Conservation (phyloP, 1,284 basidiomycete species). For the Irpex rosettiformis region DNA sequence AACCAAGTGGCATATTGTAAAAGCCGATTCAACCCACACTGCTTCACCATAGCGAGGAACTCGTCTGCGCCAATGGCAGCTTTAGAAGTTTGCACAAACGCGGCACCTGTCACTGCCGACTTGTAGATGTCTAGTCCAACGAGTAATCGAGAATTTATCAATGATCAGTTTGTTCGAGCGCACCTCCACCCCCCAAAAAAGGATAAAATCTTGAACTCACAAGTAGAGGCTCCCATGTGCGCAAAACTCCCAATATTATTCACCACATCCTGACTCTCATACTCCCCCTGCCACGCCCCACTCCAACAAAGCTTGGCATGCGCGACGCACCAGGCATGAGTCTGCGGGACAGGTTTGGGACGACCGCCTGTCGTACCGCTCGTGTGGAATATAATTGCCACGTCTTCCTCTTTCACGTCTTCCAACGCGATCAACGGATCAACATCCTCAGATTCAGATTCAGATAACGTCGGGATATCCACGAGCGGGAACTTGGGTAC, state of each 20-base stretch:
- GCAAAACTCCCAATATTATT: slow-evolving; percentile 21
- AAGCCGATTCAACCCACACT: slow-evolving; percentile 28
- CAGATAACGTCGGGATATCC: slow-evolving; percentile 4
- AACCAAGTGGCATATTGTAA: slow-evolving; percentile 30
- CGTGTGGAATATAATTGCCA: slow-evolving; percentile 30
- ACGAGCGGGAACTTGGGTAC: slow-evolving; percentile 13
- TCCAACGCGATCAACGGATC: slow-evolving; percentile 6
- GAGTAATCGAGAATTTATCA: too few relatives aligned
- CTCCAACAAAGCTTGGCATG: slow-evolving; percentile 19
- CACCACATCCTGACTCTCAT: slow-evolving; percentile 20
- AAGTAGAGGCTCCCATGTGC: slow-evolving; percentile 28
- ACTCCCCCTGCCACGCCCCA: slow-evolving; percentile 21
- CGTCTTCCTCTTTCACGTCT: slow-evolving; percentile 17
- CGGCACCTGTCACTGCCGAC: slow-evolving; percentile 24
- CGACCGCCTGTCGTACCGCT: slow-evolving; percentile 30
- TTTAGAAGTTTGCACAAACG: slow-evolving; percentile 27
- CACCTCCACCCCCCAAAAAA: background rate
- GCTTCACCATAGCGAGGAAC: slow-evolving; percentile 28
- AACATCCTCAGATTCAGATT: too few relatives aligned
- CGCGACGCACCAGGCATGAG: slow-evolving; percentile 23
- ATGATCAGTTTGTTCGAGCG: too few relatives aligned
- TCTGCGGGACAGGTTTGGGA: slow-evolving; percentile 29
- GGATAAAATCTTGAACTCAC: slow-evolving; percentile 16
- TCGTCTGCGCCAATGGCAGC: slow-evolving; percentile 28
- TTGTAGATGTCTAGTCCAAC: slow-evolving; percentile 22